phyloP scores from a whole-genome alignment of 108 stramenopile species.

The Nannochloropsis oceanica region DNA sequence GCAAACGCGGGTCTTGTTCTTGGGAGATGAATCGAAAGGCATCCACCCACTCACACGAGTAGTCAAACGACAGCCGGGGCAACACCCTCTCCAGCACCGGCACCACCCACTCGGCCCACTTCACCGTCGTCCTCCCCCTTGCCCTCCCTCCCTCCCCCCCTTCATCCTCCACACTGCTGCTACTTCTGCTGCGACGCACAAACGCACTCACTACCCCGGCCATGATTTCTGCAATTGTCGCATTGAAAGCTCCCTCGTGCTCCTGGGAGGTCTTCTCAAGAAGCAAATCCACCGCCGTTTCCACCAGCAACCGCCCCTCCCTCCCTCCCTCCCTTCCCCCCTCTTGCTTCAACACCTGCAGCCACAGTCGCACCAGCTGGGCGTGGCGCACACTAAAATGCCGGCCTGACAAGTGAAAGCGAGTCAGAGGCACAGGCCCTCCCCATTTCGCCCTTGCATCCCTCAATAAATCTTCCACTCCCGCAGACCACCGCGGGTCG shows the following conservation, averaged over 20 bases:
- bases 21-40: not conserved
- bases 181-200: not conserved
- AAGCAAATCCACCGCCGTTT: not conserved
- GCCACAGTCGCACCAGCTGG: not conserved
- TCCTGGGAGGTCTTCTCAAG: not conserved
- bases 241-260: slow-evolving; percentile 17
- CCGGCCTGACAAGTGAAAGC: not conserved
- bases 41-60: not conserved
- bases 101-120: not conserved
- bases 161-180: not conserved
- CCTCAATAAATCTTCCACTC: slow-evolving; percentile 17
- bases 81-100: not conserved
- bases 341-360: not conserved
- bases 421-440: slow-evolving; percentile 7
- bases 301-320: not conserved
- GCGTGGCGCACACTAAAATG: not conserved
- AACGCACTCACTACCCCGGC: slow-evolving; percentile 7
- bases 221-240: slow-evolving; percentile 19
- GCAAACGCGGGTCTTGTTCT: not conserved
- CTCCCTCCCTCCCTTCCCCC: not conserved
- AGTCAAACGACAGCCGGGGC: not conserved
- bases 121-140: not conserved
- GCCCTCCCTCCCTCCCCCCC: not conserved
- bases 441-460: slow-evolving; percentile 3
- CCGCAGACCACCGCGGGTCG: not conserved